Evolutionary conservation across 345 rosid genomes (phyloP).

Genomic region (Erysimum cheiranthoides): DNA sequence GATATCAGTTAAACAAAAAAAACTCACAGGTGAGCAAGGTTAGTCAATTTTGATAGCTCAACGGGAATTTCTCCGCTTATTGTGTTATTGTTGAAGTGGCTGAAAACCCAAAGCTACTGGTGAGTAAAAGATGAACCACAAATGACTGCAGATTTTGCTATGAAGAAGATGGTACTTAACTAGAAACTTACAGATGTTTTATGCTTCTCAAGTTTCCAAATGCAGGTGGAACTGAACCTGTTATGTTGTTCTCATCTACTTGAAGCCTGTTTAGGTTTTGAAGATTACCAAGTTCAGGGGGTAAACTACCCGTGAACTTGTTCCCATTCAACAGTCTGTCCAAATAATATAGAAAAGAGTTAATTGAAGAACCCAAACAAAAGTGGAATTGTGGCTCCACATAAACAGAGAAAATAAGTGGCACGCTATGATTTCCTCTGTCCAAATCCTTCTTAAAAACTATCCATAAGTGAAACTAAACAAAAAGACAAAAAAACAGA

Average conservation of each 20-base stretch:
- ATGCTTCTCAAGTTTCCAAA: slow-evolving; percentile 62
- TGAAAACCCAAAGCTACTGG: slow-evolving; percentile 40
- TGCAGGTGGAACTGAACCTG: slow-evolving; percentile 76
- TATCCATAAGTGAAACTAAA: slow-evolving; percentile 10
- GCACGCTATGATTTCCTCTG: neutral
- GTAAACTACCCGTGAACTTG: slow-evolving; percentile 70
- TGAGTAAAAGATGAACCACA: slow-evolving; percentile 33
- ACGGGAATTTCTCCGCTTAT: slow-evolving; percentile 70
- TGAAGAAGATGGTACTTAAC: slow-evolving; percentile 27
- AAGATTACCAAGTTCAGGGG: slow-evolving; percentile 78
- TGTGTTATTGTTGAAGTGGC: slow-evolving; percentile 91
- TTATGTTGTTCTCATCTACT: slow-evolving; percentile 73
- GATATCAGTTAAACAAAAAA: slow-evolving; percentile 12
- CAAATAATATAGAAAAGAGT: slow-evolving; percentile 30
- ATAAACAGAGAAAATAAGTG: slow-evolving; percentile 6
- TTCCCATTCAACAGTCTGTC: slow-evolving; percentile 92
- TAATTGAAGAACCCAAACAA: neutral
- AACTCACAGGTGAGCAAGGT: slow-evolving; percentile 80
- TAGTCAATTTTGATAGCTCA: slow-evolving; percentile 61
- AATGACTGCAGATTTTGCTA: slow-evolving; percentile 9
- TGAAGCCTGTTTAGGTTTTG: slow-evolving; percentile 65
- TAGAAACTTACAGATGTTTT: slow-evolving; percentile 74
- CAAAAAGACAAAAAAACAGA: neutral
- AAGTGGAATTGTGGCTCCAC: slow-evolving; percentile 2
- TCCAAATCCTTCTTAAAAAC: slow-evolving; percentile 5